These are phyloP conservation scores for Massariosphaeria phaeospora DNA, from an alignment of 495 filamentous ascomycete genomes.

Conservation along the genomic window DNA sequence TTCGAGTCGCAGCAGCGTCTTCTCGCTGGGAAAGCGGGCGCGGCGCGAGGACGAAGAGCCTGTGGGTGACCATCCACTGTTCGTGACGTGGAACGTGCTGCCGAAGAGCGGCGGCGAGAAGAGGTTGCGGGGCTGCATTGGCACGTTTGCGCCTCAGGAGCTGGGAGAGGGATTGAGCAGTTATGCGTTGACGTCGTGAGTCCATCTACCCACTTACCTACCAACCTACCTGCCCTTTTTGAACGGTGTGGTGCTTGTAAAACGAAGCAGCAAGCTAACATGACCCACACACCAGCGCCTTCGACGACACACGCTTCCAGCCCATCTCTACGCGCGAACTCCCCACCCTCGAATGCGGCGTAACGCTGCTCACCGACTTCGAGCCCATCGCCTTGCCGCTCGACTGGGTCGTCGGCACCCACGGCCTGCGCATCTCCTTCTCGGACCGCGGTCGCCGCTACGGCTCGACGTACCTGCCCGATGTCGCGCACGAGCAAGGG, in stretches of 20 bases:
- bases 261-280: conserved; percentile 1
- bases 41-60: conserved; percentile 27
- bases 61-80: conserved; percentile 56
- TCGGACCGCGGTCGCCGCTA: conserved; percentile 39
- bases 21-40: conserved; percentile 39
- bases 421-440: conserved; percentile 62
- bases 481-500: conserved; percentile 85
- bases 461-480: conserved; percentile 80
- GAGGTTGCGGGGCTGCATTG: conserved; percentile 87
- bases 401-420: conserved; percentile 81
- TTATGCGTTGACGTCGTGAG: conserved; percentile 81
- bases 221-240: neutral
- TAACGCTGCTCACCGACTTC: conserved; percentile 47
- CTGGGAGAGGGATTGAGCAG: conserved; percentile 66
- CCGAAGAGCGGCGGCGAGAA: conserved; percentile 53
- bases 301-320: conserved; percentile 79
- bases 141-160: conserved; percentile 80
- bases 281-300: conserved; percentile 51
- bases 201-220: conserved; percentile 20
- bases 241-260: neutral
- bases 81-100: conserved; percentile 90
- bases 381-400: conserved; percentile 55
- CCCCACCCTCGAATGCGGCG: conserved; percentile 46
- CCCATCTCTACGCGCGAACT: conserved; percentile 62
- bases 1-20: conserved; percentile 45